Evolutionary conservation across 805 yeast species (phyloP), one percentile per base, ranked within the genome.

Genomic region (Blastobotrys terrestris): DNA sequence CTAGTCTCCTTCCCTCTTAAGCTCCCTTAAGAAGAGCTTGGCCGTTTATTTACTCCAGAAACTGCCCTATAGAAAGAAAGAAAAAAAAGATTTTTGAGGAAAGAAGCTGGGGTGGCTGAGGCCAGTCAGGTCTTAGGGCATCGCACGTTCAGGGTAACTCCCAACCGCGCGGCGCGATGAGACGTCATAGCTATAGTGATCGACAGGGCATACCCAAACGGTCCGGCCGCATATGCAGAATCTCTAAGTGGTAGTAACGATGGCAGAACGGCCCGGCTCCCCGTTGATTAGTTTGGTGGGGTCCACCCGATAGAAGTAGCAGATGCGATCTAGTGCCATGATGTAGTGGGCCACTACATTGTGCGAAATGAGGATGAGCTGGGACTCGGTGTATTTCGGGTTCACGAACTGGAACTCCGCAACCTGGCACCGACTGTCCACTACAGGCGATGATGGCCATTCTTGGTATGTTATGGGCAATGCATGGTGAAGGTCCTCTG

Each of bases 401-500:
- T 49, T 49, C 13, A 21, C 26, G 43, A 22, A 39, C 11, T 49
- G 40, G 16, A 44, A 19, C n/a, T 46, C 52, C 14, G 52, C 44
- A 22, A 26, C 42, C 16, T 49, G 52, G n/a, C 16, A 18, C 11
- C 35, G 35, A 11, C 35, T 26, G 11, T 26, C 35, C 35, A 26
- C 35, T 6, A 26, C 35, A 26, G 35, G 35, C 11, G 35, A 26
- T 6, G 35, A 26, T 11, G 35, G 35, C 35, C 35, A 26, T 26
- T 26, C 35, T 26, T 26, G 35, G 35, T 26, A 26, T 6, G 35
- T 26, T 5, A 26, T 26, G 5, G 35, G 35, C 8, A 26, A 11
- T 26, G 35, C 35, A 26, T 26, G 35, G 11, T 26, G 35, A 5
- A 26, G 46, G 44, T 63, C 63, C 14, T 59, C 64, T 14, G 58